Conservation (phyloP, 2,329 filamentous ascomycete genomes). For the Fusarium coffeatum region DNA sequence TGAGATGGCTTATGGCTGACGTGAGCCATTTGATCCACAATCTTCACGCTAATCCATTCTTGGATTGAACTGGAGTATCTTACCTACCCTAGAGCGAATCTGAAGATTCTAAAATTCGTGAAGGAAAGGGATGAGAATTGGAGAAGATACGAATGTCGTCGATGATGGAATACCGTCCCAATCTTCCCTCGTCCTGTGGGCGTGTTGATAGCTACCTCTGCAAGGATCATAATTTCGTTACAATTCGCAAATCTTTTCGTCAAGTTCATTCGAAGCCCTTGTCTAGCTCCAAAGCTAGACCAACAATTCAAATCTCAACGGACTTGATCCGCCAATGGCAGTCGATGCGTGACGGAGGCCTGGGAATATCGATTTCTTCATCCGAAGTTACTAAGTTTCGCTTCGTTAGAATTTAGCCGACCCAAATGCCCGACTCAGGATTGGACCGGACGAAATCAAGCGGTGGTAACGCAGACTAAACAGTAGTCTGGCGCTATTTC, state of each 20-base stretch:
- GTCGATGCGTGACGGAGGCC: not conserved
- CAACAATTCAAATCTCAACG: not conserved
- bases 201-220: slow-evolving; percentile 4
- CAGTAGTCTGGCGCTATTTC: slow-evolving; percentile 11
- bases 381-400: not conserved
- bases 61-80: not conserved
- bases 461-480: not conserved
- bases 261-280: not conserved
- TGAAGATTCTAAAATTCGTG: not conserved
- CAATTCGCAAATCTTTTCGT: slow-evolving; percentile 19
- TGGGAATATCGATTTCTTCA: not conserved
- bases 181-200: not conserved
- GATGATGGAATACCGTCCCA: not conserved
- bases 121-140: not conserved
- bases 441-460: slow-evolving; percentile 22
- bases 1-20: slow-evolving; percentile 38
- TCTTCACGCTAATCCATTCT: slow-evolving; percentile 8
- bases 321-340: slow-evolving; percentile 14
- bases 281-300: not conserved
- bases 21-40: slow-evolving; percentile 40
- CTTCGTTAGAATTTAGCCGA: slow-evolving; percentile 14
- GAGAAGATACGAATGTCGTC: too few species aligned
- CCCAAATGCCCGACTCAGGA: not conserved
- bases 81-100: slow-evolving; percentile 5
- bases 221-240: not conserved